Conservation (phyloP, 2,329 filamentous ascomycete genomes). For the Onygenales sp. region DNA sequence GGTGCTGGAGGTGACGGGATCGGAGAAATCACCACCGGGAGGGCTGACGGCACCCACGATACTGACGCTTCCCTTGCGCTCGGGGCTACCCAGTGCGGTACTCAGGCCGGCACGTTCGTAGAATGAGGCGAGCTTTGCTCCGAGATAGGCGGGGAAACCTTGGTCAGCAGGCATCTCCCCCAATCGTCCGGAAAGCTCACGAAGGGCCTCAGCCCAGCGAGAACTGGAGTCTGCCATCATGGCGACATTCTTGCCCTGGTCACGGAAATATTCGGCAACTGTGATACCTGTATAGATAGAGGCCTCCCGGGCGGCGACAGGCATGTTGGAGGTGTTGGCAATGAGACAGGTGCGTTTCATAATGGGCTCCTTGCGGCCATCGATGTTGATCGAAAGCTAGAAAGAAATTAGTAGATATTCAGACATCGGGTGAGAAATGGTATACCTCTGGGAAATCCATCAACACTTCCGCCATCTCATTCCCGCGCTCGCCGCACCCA, state of each 20-base stretch:
- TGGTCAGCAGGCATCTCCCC: slow-evolving; percentile 99
- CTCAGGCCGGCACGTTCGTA: slow-evolving; percentile 96
- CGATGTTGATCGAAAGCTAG: slow-evolving; percentile 79
- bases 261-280: slow-evolving; percentile 91
- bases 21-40: slow-evolving; percentile 97
- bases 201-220: slow-evolving; percentile 95
- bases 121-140: slow-evolving; percentile 95
- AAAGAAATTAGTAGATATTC: background rate
- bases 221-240: slow-evolving; percentile 99
- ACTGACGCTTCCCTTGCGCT: slow-evolving; percentile 84
- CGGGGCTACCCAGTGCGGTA: slow-evolving; percentile 75
- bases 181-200: slow-evolving; percentile 96
- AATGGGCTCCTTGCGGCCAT: slow-evolving; percentile 93
- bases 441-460: slow-evolving; percentile 92
- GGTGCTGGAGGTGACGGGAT: slow-evolving; percentile 89
- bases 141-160: slow-evolving; percentile 95
- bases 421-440: background rate
- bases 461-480: slow-evolving; percentile 99
- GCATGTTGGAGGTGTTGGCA: slow-evolving; percentile 99
- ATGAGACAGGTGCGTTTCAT: slow-evolving; percentile 99
- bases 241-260: slow-evolving; percentile 92
- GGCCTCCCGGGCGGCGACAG: slow-evolving; percentile 92
- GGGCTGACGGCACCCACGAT: slow-evolving; percentile 97
- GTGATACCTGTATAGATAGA: slow-evolving; percentile 98
- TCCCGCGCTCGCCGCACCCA: slow-evolving; percentile 85